Conservation (phyloP, 2,329 filamentous ascomycete genomes). For the Colletotrichum neosansevieriae region DNA sequence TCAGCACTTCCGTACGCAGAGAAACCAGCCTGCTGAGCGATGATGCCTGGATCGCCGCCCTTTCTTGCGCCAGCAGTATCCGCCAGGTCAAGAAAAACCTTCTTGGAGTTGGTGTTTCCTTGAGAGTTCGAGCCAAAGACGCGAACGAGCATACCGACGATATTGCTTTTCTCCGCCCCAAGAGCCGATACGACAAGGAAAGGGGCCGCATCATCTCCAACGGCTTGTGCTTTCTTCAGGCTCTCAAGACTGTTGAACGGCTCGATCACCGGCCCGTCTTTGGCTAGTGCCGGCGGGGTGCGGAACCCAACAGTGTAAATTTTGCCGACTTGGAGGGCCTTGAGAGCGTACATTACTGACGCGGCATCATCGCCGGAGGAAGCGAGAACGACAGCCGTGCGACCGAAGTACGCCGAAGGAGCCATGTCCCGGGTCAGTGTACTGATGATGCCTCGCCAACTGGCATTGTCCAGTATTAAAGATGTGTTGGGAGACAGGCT, state of each 20-base stretch:
- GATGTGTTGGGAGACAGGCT: conserved; percentile 60
- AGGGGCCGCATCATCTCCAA: conserved; percentile 68
- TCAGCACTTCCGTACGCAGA: conserved; percentile 83
- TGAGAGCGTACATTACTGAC: conserved; percentile 82
- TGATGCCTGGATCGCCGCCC: conserved; percentile 73
- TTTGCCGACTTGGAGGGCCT: conserved; percentile 79
- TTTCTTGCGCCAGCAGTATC: conserved; percentile 71
- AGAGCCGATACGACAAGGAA: conserved; percentile 87
- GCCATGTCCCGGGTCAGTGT: conserved; percentile 85
- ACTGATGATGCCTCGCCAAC: conserved; percentile 87
- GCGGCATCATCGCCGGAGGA: conserved; percentile 81
- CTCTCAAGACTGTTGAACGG: conserved; percentile 82
- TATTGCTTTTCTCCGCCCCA: conserved; percentile 80
- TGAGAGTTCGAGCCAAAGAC: conserved; percentile 69
- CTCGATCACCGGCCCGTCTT: conserved; percentile 76
- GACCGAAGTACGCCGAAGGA: conserved; percentile 82
- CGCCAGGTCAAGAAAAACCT: conserved; percentile 85
- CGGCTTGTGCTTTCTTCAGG: conserved; percentile 64
- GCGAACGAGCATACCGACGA: conserved; percentile 82
- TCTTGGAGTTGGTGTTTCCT: conserved; percentile 58
- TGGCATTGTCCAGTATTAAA: conserved; percentile 83
- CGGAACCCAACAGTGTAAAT: conserved; percentile 89
- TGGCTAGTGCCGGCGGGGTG: conserved; percentile 70
- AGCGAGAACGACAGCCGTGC: conserved; percentile 81
- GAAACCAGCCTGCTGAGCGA: conserved; percentile 82